Conservation (phyloP, 2,329 filamentous ascomycete species). For the Xylaria sp. region DNA sequence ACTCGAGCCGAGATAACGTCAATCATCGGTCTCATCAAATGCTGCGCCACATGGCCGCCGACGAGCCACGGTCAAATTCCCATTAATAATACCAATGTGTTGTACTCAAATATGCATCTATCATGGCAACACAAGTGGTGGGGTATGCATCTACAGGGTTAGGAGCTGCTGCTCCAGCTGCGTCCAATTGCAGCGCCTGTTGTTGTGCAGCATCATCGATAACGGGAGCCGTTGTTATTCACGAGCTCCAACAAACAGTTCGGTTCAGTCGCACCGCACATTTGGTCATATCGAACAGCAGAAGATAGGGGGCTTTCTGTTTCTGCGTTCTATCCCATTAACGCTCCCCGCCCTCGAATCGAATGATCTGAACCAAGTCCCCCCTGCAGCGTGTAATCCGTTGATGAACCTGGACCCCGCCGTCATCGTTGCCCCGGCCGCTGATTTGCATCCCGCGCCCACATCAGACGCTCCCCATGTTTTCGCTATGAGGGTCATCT, state of each 20-base stretch:
- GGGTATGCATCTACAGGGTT: too few species aligned
- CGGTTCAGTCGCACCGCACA: not conserved
- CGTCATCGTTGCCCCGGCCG: not conserved
- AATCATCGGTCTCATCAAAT: too few species aligned
- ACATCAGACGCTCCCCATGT: slow-evolving; percentile 15
- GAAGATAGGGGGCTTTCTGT: not conserved
- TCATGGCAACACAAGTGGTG: too few species aligned
- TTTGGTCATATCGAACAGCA: not conserved
- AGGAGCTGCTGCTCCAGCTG: too few species aligned
- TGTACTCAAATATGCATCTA: too few species aligned
- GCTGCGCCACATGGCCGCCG: too few species aligned
- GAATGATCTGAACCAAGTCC: not conserved
- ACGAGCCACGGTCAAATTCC: too few species aligned
- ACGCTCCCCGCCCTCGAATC: not conserved
- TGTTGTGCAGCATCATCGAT: not conserved
- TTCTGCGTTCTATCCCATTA: not conserved
- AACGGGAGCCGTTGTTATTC: not conserved
- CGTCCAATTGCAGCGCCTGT: too few species aligned
- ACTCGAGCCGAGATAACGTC: too few species aligned
- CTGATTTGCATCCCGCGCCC: not conserved
- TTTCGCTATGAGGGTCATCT: slow-evolving; percentile 29
- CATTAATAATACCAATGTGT: too few species aligned
- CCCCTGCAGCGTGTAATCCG: not conserved
- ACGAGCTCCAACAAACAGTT: not conserved
- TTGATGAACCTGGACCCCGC: not conserved